Conservation (phyloP, 345 rosid species). For the Populus deltoides region DNA sequence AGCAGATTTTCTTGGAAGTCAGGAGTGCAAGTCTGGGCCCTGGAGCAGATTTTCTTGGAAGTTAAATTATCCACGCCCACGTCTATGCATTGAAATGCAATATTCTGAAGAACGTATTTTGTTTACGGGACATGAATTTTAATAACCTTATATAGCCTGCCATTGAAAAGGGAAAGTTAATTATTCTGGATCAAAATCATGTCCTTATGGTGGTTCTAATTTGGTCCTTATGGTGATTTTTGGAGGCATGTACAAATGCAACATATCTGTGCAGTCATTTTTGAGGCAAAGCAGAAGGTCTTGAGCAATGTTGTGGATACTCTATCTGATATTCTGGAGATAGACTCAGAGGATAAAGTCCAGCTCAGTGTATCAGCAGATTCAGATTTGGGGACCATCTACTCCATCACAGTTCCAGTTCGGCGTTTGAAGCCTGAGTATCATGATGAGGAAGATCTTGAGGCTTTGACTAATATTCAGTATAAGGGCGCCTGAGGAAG, state of each 20-base stretch:
- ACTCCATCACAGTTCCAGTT: slow-evolving; percentile 89
- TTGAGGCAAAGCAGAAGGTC: slow-evolving; percentile 86
- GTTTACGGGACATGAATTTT: no score
- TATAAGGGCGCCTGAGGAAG: slow-evolving; percentile 61
- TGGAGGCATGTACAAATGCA: no score
- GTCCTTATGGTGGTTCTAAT: neutral
- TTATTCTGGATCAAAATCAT: neutral
- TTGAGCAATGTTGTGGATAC: slow-evolving; percentile 70
- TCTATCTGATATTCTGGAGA: slow-evolving; percentile 84
- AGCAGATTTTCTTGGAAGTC: no score
- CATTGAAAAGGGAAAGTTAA: no score
- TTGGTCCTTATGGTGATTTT: neutral
- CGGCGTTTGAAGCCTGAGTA: slow-evolving; percentile 74
- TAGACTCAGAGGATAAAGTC: slow-evolving; percentile 90
- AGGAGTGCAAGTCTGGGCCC: no score
- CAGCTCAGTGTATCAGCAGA: slow-evolving; percentile 85
- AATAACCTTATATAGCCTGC: no score
- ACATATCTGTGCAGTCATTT: slow-evolving; percentile 79
- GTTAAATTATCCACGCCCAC: no score
- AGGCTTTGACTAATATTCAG: slow-evolving; percentile 64
- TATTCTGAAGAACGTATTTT: no score
- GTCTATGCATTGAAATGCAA: no score
- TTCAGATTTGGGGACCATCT: slow-evolving; percentile 79
- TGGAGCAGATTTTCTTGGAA: no score
- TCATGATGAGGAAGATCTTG: slow-evolving; percentile 58